Evolutionary conservation across 805 yeast species (phyloP).

Genomic region (Suhomyces canberraensis): DNA sequence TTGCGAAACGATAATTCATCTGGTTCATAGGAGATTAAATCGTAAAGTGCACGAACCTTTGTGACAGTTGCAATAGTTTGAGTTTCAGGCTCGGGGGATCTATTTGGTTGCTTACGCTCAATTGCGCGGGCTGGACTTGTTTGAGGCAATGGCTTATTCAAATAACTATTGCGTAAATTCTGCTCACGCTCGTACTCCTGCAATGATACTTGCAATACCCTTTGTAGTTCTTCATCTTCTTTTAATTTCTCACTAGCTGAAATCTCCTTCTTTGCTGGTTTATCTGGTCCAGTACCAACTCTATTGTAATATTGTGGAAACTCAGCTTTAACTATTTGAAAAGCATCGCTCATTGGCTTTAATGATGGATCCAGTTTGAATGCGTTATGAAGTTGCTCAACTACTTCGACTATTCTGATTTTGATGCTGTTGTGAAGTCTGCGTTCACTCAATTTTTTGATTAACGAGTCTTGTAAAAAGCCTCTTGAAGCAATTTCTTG

Average conservation of each 20-base stretch:
- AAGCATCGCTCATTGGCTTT: slow-evolving; percentile 62
- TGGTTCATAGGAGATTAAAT: slow-evolving; percentile 70
- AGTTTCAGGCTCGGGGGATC: slow-evolving; percentile 12
- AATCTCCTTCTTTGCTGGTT: slow-evolving; percentile 55
- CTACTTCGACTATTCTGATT: slow-evolving; percentile 58
- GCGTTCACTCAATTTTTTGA: slow-evolving; percentile 48
- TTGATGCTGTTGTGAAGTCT: slow-evolving; percentile 68
- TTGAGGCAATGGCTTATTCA: slow-evolving; percentile 35
- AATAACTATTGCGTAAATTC: slow-evolving; percentile 23
- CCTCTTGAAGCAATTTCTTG: slow-evolving; percentile 41
- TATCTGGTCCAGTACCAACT: slow-evolving; percentile 39
- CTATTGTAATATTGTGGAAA: slow-evolving; percentile 32
- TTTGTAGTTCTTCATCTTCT: slow-evolving; percentile 80
- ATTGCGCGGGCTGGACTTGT: slow-evolving; percentile 13
- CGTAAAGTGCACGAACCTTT: slow-evolving; percentile 82
- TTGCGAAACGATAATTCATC: slow-evolving; percentile 84
- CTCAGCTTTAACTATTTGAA: slow-evolving; percentile 42
- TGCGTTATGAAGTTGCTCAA: slow-evolving; percentile 61
- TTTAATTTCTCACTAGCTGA: slow-evolving; percentile 42
- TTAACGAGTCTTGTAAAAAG: slow-evolving; percentile 32
- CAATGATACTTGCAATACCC: slow-evolving; percentile 71
- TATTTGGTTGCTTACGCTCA: slow-evolving; percentile 12
- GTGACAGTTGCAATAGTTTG: slow-evolving; percentile 47
- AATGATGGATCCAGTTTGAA: slow-evolving; percentile 76
- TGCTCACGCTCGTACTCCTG: slow-evolving; percentile 52